Base-by-base conservation (phyloP, 2,329 filamentous ascomycete species). In the Lachnellula occidentalis region DNA sequence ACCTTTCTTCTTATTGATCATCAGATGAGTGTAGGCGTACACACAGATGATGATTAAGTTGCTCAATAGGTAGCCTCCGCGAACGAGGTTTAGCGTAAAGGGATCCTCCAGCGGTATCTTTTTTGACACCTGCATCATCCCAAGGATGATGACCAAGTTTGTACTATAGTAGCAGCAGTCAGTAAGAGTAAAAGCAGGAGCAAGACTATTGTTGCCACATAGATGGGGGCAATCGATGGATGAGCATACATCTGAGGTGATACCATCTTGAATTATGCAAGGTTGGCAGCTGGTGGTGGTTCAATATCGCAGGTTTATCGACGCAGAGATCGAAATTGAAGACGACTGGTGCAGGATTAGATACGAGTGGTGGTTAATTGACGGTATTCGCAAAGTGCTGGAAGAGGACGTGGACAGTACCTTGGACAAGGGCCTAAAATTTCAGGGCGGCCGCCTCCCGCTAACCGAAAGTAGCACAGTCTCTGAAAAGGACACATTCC, bases 1-100 rank as follows among this genome's bases (percentile, higher is more conserved):
- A 97, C 94, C 94, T 81, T 95, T 96, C 85, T 97, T 97, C 76
- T 88, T 88, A 78, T 95, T 92, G 74, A 99, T 92, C 76, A 88
- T 79, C 59, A 78, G 70, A 76, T 92, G 86, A 60, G 92, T 86
- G 74, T 91, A 96, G 67, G 94, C 75, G 77, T 96, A 96, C 69
- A 99, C 76, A 57, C 77, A 77, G 61, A 87, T 78, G 69, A 99
- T 97, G 73, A 97, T 80, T 61, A 96, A 60, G 74, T 99, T 89
- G 64, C 85, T 88, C 21, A 66, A 27, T 15, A 60, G 65, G 72
- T 88, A 88, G 60, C 85, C 72, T 39, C 73, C 79, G 67, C 85
- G 85, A 56, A 87, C 81, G 56, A 78, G 73, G 64, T 81, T 80
- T 55, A 88, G 76, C 47, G 87, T 82, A 59, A 80, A 78, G n/a